Conservation (phyloP, 1,284 basidiomycete species). For the Malassezia brasiliensis region DNA sequence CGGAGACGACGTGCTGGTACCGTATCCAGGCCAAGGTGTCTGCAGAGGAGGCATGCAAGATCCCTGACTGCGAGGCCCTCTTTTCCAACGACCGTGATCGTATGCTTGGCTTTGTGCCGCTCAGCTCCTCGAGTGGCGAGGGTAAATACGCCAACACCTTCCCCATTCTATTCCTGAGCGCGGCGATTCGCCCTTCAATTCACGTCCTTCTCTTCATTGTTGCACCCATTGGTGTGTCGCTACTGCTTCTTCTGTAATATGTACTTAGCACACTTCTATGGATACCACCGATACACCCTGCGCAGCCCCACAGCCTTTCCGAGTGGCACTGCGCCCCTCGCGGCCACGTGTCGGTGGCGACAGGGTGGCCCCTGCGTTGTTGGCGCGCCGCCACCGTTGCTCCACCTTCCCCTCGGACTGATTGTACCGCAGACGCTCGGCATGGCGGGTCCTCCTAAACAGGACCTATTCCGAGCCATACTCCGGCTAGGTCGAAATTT, state of each 20-base stretch:
- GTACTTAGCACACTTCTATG: no score
- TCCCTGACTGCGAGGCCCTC: conserved; percentile 25
- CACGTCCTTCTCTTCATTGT: conserved; percentile 11
- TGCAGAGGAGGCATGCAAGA: conserved; percentile 21
- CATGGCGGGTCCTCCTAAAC: background rate
- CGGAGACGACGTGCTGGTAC: conserved; percentile 25
- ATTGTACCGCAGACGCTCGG: no score
- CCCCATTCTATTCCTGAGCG: conserved; percentile 21
- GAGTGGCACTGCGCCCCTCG: no score
- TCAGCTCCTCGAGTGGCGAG: conserved; percentile 25
- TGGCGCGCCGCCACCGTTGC: no score
- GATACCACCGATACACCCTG: no score
- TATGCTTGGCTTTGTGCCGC: conserved; percentile 27
- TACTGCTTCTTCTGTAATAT: conserved; percentile 12
- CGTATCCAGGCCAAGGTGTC: conserved; percentile 19
- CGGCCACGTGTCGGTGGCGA: no score
- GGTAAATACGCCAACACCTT: conserved; percentile 32
- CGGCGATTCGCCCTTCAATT: conserved; percentile 3
- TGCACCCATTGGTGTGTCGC: conserved; percentile 9
- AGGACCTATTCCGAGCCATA: background rate
- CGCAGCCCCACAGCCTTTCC: no score
- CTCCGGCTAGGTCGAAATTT: background rate
- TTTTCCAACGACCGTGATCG: conserved; percentile 19
- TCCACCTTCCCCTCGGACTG: no score
- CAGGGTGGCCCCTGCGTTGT: no score